Base-by-base conservation (phyloP, 2,329 filamentous ascomycete species). In the Cercospora sesami region DNA sequence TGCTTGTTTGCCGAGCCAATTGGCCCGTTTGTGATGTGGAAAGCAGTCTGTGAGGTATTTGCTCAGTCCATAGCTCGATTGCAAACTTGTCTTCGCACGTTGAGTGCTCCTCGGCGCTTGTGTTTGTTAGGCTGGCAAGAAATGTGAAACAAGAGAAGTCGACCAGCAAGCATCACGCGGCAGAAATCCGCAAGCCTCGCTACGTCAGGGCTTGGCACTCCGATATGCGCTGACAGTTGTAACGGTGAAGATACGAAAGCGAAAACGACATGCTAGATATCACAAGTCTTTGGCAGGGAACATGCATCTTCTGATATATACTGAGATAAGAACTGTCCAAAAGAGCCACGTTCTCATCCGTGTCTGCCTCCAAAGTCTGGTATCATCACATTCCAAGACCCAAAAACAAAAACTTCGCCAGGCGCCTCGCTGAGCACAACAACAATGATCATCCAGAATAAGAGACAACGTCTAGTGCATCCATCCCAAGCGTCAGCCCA, bases 341-440 rank as follows among this genome's bases (percentile, higher is more conserved):
- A 28, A 59, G 55, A 59, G 55, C 55, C 31, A 31, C 10, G 55
- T 33, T 4, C 31, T 18, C 28, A 33, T 26, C 55, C n/a, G 18
- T 36, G 53, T 21, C 39, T 59, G 31, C 63, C 55, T 60, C 30
- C 63, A 61, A 45, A 53, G 28, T 21, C 33, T 64, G 66, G 70
- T 70, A 70, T 70, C 60, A 48, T 55, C 61, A 65, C 59, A 63
- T 61, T 60, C 61, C 64, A 8, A 31, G 31, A 18, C 55, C 26
- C 51, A 53, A 51, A 65, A 59, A 59, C 65, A 63, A 66, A 68
- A 65, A 61, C 42, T 57, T 66, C 73, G 66, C 73, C 73, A 69
- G 68, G 72, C 73, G 66, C 73, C 73, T 68, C 70, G 71, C 71
- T 73, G 42, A 73, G 57, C 58, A 68, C 64, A 69, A 72, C 48